Base-by-base conservation (phyloP, 73 alveolate species). In the Paramecium biaurelia region DNA sequence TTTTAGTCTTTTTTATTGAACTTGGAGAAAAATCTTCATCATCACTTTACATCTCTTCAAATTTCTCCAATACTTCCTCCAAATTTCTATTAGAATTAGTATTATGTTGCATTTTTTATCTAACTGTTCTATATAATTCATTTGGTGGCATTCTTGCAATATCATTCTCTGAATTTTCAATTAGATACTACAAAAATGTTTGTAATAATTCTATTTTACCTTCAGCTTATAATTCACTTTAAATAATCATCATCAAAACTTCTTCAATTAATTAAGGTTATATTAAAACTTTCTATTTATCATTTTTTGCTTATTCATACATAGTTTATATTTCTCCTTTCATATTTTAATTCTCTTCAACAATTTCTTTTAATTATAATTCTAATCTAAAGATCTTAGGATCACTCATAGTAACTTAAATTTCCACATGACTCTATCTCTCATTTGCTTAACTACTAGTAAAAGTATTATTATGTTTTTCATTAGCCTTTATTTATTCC, bases 91-190 rank as follows among this genome's bases (percentile, higher is more conserved):
- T 37, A 41, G 87, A 34, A 34, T 21, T 74, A 15, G 1, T n/a
- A 37, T 74, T 74, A 34, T 74, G 35, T 74, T 41, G 34, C 59
- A 79, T 23, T 26, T 79, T 79, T 45, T 79, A 79, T 79, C 72
- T 79, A 2, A 79, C 56, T 2, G 70, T 23, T 45, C 18, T 79
- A 79, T 41, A 79, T n/a, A 79, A 20, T 20, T 79, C 90, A 79
- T 79, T 79, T 24, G 90, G 90, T 20, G 90, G 63, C 41, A 79
- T 20, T 41, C 23, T 32, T 5, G 90, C 74, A 8, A 79, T 79
- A 24, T 79, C 90, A 42, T 21, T 41, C 21, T 79, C 90, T 24
- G 76, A 43, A 79, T 79, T 41, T 41, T 79, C 90, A 23, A 24
- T 45, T 7, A 79, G 11, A 79, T 79, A 79, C 8, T 79, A 24